A percentile compares a stretch with the other conserved stretches of the same genome.
These are phyloP conservation scores for Polyporus tsugae DNA, from an alignment of 1,284 basidiomycete genomes.

Conservation along the genomic window DNA sequence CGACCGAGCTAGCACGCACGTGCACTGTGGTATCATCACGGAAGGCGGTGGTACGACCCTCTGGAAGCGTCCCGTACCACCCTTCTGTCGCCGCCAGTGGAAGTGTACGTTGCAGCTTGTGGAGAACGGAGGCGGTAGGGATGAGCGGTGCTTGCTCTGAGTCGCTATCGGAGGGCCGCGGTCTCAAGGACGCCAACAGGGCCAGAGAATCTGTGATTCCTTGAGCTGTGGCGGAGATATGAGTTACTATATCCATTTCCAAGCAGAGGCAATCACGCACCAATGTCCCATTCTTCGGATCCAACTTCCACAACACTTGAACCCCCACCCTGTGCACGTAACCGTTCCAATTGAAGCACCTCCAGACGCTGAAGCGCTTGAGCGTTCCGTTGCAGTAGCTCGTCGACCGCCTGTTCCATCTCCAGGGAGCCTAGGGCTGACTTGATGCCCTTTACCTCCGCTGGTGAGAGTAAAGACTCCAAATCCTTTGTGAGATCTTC, in stretches of 20 bases:
- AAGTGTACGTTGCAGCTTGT: slow-evolving; percentile 72
- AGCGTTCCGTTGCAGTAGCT: slow-evolving; percentile 69
- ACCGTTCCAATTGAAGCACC: slow-evolving; percentile 65
- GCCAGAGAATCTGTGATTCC: slow-evolving; percentile 73
- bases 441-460: slow-evolving; percentile 63
- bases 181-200: slow-evolving; percentile 73
- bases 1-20: slow-evolving; percentile 59
- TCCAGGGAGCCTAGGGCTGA: slow-evolving; percentile 63
- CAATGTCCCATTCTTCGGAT: slow-evolving; percentile 82
- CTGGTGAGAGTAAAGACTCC: slow-evolving; percentile 60
- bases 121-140: slow-evolving; percentile 68
- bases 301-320: slow-evolving; percentile 60
- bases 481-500: slow-evolving; percentile 46
- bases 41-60: slow-evolving; percentile 62
- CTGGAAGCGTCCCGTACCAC: slow-evolving; percentile 80
- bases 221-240: slow-evolving; percentile 57
- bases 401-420: slow-evolving; percentile 71
- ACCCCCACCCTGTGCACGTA: slow-evolving; percentile 55
- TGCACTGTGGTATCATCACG: slow-evolving; percentile 75
- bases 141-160: slow-evolving; percentile 52
- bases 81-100: slow-evolving; percentile 65
- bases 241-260: not conserved
- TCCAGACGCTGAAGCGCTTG: slow-evolving; percentile 68
- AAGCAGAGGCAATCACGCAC: slow-evolving; percentile 49
- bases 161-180: slow-evolving; percentile 56